Percentiles rank a stretch among this genome's conserved stretches.
Evolutionary conservation across 805 yeast species (phyloP).

Genomic region (Spathaspora gorwiae): DNA sequence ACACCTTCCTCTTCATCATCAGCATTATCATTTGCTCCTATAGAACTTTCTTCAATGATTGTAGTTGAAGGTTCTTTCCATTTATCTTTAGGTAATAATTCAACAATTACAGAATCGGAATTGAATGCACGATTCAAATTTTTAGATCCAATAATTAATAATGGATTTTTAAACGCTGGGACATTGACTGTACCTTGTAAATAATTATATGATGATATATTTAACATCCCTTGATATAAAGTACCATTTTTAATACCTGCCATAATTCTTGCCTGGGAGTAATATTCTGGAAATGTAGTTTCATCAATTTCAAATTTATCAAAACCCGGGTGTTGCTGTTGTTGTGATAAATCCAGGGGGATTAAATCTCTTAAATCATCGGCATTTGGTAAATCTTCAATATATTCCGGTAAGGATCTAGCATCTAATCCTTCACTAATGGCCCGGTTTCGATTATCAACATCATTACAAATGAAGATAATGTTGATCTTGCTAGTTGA

Average conservation of each 20-base stretch:
- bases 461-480: constrained; percentile 74
- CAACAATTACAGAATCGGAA: constrained; percentile 89
- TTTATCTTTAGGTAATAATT: constrained; percentile 73
- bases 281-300: constrained; percentile 69
- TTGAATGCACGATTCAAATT: constrained; percentile 86
- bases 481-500: constrained; percentile 38
- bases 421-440: constrained; percentile 49
- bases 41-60: constrained; percentile 68
- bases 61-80: constrained; percentile 86
- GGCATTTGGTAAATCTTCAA: constrained; percentile 63
- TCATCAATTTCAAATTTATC: constrained; percentile 42
- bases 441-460: constrained; percentile 58
- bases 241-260: constrained; percentile 90
- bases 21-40: constrained; percentile 57
- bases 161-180: constrained; percentile 71
- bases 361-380: constrained; percentile 74
- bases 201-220: constrained; percentile 79
- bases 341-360: constrained; percentile 37
- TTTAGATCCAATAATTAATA: constrained; percentile 76
- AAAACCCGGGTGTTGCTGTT: constrained; percentile 1
- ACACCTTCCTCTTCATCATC: constrained; percentile 42
- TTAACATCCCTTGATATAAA: constrained; percentile 77
- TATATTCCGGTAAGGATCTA: constrained; percentile 61
- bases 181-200: constrained; percentile 80
- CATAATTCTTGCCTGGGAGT: constrained; percentile 73